These are phyloP conservation scores for Rubus parviflorus DNA, from an alignment of 306 rosid genomes.

Conservation along the genomic window DNA sequence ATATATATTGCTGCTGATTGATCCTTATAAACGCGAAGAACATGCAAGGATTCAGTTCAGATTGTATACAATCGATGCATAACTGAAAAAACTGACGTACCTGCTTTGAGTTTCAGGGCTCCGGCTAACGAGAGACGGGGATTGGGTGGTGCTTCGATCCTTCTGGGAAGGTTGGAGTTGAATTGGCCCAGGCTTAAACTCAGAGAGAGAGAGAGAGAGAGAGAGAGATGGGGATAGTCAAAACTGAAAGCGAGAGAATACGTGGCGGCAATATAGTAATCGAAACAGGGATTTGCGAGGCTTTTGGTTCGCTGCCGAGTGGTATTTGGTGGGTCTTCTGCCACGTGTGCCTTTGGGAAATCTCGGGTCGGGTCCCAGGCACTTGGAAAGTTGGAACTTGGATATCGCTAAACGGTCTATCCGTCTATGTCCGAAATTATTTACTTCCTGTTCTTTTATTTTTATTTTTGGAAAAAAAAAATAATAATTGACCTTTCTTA, in stretches of 20 bases:
- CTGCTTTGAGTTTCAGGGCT: not conserved
- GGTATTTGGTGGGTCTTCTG: slow-evolving; percentile 12
- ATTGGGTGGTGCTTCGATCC: not conserved
- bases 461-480: too few relatives aligned
- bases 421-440: too few relatives aligned
- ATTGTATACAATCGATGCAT: not conserved
- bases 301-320: not conserved
- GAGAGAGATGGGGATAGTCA: slow-evolving; percentile 10
- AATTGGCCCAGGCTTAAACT: not conserved
- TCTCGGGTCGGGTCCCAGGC: not conserved
- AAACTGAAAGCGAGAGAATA: slow-evolving; percentile 1
- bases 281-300: slow-evolving; percentile 1
- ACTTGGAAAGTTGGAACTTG: not conserved
- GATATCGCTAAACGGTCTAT: not conserved
- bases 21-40: too few relatives aligned
- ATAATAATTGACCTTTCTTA: too few relatives aligned
- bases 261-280: slow-evolving; percentile 19
- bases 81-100: not conserved
- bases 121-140: not conserved
- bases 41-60: not conserved
- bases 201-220: not conserved
- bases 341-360: not conserved
- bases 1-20: too few relatives aligned
- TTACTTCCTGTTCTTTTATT: too few relatives aligned
- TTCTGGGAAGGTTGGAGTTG: not conserved